Evolutionary conservation across 148 eudicot genomes (phyloP).

Genomic region (Persicaria maculosa): DNA sequence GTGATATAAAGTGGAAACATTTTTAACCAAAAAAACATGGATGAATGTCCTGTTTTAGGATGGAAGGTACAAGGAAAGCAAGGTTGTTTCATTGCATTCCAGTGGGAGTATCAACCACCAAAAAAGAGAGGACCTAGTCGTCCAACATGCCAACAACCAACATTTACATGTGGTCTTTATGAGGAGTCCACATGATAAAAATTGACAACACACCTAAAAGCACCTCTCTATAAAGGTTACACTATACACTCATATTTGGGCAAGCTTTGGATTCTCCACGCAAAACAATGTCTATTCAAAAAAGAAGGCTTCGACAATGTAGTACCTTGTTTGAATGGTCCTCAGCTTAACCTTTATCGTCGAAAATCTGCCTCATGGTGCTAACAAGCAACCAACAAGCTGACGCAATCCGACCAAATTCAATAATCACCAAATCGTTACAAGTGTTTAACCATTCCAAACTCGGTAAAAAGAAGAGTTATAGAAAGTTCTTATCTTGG

Average conservation of each 20-base stretch:
- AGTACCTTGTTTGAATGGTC: neutral
- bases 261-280: constrained; percentile 1
- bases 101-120: neutral
- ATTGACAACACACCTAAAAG: constrained; percentile 1
- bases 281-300: neutral
- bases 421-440: no score
- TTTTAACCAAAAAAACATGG: neutral
- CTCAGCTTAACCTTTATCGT: no score
- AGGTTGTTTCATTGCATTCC: neutral
- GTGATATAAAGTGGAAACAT: neutral
- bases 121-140: neutral
- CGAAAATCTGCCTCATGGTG: no score
- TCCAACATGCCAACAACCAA: neutral
- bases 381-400: no score
- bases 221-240: no score
- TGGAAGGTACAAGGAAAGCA: constrained; percentile 8
- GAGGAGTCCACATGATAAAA: neutral
- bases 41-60: neutral
- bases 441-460: no score
- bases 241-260: no score
- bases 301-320: neutral
- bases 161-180: neutral
- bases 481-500: no score
- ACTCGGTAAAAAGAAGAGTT: no score
- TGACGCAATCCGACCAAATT: no score